Percentiles rank a stretch among this genome's conserved stretches.
Conservation (phyloP, 2,329 filamentous ascomycete genomes). For the Fusarium sp. region DNA sequence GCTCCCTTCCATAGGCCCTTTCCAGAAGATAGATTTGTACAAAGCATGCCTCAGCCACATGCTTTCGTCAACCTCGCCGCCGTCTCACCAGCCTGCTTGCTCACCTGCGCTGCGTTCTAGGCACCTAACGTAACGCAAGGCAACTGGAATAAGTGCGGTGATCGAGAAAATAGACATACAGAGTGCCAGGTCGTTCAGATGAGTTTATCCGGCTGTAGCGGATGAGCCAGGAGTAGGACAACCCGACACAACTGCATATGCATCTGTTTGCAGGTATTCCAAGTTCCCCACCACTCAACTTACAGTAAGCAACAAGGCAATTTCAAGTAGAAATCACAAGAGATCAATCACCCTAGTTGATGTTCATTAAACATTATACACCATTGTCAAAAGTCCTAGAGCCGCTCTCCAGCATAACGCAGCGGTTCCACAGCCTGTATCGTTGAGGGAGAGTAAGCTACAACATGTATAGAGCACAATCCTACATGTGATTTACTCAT, state of each 20-base stretch:
- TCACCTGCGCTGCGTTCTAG: neutral
- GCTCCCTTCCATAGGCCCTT: constrained; percentile 6
- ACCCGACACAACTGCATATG: neutral
- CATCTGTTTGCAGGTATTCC: neutral
- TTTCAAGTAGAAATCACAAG: neutral
- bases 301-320: neutral
- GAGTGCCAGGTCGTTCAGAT: neutral
- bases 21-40: neutral
- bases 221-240: neutral
- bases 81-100: neutral
- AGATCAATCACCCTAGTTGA: neutral
- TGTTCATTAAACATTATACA: neutral
- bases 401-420: neutral
- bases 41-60: neutral
- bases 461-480: neutral
- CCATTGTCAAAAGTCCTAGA: neutral
- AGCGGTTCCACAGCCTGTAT: neutral
- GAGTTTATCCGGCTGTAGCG: neutral
- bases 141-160: neutral
- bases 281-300: neutral
- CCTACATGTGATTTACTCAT: neutral
- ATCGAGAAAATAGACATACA: neutral
- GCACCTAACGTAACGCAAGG: neutral
- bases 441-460: neutral
- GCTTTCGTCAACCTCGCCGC: neutral